These are phyloP conservation scores for Saccharomyces eubayanus DNA, from an alignment of 805 yeast species.

Conservation along the genomic window DNA sequence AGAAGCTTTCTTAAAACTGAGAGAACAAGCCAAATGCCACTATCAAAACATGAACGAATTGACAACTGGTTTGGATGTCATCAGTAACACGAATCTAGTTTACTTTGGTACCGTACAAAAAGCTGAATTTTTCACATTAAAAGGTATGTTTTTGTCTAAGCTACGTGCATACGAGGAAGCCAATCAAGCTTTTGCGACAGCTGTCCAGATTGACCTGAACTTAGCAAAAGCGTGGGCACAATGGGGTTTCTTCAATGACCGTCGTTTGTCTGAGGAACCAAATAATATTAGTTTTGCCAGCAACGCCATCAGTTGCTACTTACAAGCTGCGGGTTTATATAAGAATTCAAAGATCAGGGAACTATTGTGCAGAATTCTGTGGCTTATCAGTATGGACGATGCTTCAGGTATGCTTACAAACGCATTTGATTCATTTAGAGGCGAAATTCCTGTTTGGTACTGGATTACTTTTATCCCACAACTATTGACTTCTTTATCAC, in stretches of 20 bases:
- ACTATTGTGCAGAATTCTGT: slow-evolving; percentile 76
- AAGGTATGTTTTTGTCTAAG: slow-evolving; percentile 95
- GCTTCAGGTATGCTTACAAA: slow-evolving; percentile 67
- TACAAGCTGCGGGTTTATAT: slow-evolving; percentile 95
- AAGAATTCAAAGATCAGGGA: slow-evolving; percentile 87
- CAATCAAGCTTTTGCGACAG: slow-evolving; percentile 94
- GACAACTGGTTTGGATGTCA: slow-evolving; percentile 92
- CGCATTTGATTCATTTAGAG: slow-evolving; percentile 86
- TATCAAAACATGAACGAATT: slow-evolving; percentile 85
- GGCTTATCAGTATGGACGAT: slow-evolving; percentile 91
- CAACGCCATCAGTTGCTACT: slow-evolving; percentile 89
- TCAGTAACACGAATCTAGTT: slow-evolving; percentile 89
- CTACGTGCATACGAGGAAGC: slow-evolving; percentile 89
- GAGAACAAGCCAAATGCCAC: slow-evolving; percentile 97
- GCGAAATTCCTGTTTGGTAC: slow-evolving; percentile 98
- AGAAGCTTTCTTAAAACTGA: slow-evolving; percentile 88
- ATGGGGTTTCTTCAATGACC: slow-evolving; percentile 95
- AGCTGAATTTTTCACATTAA: slow-evolving; percentile 93
- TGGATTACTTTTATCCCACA: slow-evolving; percentile 98
- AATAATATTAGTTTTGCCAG: slow-evolving; percentile 76
- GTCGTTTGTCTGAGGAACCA: slow-evolving; percentile 75
- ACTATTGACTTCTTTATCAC: slow-evolving; percentile 78
- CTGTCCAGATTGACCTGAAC: slow-evolving; percentile 90
- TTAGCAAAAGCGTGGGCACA: slow-evolving; percentile 99
- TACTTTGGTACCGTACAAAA: slow-evolving; percentile 96